Base-by-base conservation (phyloP, 1,139 yeast species). In the Suhomyces wounanorum region DNA sequence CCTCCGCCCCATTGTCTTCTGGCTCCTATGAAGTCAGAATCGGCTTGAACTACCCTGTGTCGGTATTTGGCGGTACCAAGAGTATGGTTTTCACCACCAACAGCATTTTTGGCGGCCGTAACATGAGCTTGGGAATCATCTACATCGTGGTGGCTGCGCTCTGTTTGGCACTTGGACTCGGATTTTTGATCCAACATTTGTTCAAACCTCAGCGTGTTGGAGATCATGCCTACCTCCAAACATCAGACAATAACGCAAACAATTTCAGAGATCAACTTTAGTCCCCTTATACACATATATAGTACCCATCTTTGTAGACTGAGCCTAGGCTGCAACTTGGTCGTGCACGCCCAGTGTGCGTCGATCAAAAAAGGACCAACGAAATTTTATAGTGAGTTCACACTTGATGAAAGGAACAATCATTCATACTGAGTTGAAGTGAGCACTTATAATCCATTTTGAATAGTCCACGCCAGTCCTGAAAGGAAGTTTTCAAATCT, bases 41-140 rank as follows among this genome's bases (percentile, higher is more conserved):
- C 47, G 85, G 71, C 3, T 64, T 86, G 70, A 85, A 86, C 65
- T 87, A 87, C 69, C 94, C 94, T 0, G 89, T 85, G 6, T 63
- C 78, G 1, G 68, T 81, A 11, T 87, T 77, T 63, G 89, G 90
- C 1, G 95, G 95, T 17, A 79, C 85, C 33, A 87, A 87, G 63
- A 79, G 85, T 14, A 57, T 87, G 33, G 84, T 85, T 2, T 69
- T 87, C 13, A 82, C 92, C 6, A 86, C 89, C 13, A 85, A 84
- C 47, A 79, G 84, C 23, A 75, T 82, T 1, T 77, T 86, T 57
- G 94, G 94, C 17, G 94, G 94, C 3, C 73, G 89, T 48, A 86
- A 87, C 63, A 62, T 83, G 67, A 79, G 84, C 53, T 68, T 87
- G 53, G 94, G 92, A 1, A 74, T 85, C 16, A 81, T 87, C 38